Base-by-base conservation (phyloP, 2,329 filamentous ascomycete species). In the Sporothrix luriei region DNA sequence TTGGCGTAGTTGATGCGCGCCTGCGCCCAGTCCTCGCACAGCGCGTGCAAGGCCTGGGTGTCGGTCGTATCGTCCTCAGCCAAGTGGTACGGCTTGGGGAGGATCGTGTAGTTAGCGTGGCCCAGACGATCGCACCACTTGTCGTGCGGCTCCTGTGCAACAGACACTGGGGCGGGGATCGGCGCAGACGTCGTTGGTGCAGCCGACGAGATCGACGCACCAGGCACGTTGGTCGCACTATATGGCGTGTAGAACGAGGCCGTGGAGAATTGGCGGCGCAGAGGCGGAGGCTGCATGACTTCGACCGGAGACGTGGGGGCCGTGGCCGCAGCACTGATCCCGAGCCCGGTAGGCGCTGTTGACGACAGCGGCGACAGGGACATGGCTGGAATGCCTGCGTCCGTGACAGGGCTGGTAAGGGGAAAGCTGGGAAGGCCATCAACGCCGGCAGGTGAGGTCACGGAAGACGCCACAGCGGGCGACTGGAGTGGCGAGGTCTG, bases 91-190 rank as follows among this genome's bases (percentile, higher is more conserved):
- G 94, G 94, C 77, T 90, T 87, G 0, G 94, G 94, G 26, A 87
- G 82, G 74, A 98, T 96, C 75, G 87, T 94, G 78, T 96, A 97
- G 81, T 98, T 97, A 73, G 94, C 94, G 77, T 98, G 94, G 38
- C 94, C 94, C 16, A 98, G 87, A 69, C 88, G 88, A 76, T 90
- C 87, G 0, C 92, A 90, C 94, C 94, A 97, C 74, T 90, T 88
- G 77, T 97, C 93, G 65, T 89, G 84, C 6, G 88, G 87, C 69
- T 91, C 87, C 43, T 89, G 81, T 72, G 61, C 59, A 4, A 65
- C 43, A 11, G 69, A 24, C 9, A 67, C 26, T 10, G 65, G 84
- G 4, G 40, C 14, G 2, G 57, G 24, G 4, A 84, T 3, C 26
- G 26, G 33, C 33, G 33, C 55, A 3, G 89, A 87, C 19, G 91